Evolutionary conservation across 805 yeast species (phyloP), one percentile per base, ranked within the genome.

Genomic region (Schizosaccharomyces cryophilus): DNA sequence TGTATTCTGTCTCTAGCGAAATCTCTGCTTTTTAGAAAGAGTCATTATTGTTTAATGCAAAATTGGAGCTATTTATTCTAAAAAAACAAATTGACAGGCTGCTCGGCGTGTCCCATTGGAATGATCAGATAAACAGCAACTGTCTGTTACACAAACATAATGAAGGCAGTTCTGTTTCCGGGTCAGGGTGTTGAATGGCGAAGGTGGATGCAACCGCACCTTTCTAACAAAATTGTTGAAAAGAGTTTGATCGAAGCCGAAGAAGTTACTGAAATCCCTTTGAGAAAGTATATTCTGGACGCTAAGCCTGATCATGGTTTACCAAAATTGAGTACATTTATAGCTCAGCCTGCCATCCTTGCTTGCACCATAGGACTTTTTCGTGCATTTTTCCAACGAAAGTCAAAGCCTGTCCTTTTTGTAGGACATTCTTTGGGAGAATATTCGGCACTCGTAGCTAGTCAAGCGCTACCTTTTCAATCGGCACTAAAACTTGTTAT

Each of bases 381-480:
- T 24, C 56, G 56, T 21, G 56, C 30, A 21, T 51, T 51, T 6
- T 35, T 29, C 24, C 21, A n/a, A 19, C 26, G 21, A n/a, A 45
- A 4, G 7, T 15, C 15, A 29, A 51, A 21, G 15, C 17, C n/a
- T 51, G 5, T 4, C 2, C 31, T 51, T 15, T 93, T 93, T 74
- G 98, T 98, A 66, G 99, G 99, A 73, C 99, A 93, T 79, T 93
- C 98, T 9, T 81, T 93, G 67, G 99, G 99, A 77, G 99, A 93
- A 75, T 93, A 93, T 73, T 90, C 96, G 66, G 97, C 99, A 15
- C 80, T 93, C 69, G 87, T 97, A 19, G 89, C 98, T 31, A 78
- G 56, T 51, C 30, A 21, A 26, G 35, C 38, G 35, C 56, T 51
- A 5, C 9, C 35, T 17, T 51, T 51, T 51, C 19, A 11, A 6